Base-by-base conservation (phyloP, 352 stramenopile species). In the Phytophthora pluvialis region DNA sequence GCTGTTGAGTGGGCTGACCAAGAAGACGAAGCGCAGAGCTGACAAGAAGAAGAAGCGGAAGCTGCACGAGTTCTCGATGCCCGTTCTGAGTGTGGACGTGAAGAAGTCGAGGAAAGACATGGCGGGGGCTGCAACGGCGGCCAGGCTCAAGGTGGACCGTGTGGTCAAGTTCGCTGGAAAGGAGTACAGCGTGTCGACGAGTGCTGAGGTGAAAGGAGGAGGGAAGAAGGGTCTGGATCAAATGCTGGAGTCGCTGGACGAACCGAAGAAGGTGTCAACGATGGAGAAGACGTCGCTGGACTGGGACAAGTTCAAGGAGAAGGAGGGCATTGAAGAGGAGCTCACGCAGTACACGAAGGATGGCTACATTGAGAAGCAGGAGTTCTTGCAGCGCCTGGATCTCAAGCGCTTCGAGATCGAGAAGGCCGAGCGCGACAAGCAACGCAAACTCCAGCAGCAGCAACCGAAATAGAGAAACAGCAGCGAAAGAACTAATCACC, bases 241-340 rank as follows among this genome's bases (percentile, higher is more conserved):
- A 49, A 80, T 98, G 26, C 60, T 99, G 35, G 80, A 80, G 32
- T 77, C 93, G 26, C 61, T 99, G 31, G 86, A 96, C 39, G 87
- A 81, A 15, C 92, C 92, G 0, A 91, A 96, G 72, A 98, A 97
- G 67, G 78, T 98, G 6, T 97, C 91, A 9, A 98, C 95, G 5
- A 96, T 98, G 56, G 91, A 97, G 77, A 99, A 99, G 72, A 96
- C 95, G 35, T 96, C 82, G 31, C 72, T 97, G 13, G 96, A 99
- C 73, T 99, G 96, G 96, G 93, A 98, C 72, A 84, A 88, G 21
- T 99, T 98, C 80, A 99, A 99, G 70, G 79, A 95, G 36, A 76
- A 94, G 32, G 80, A 97, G 50, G 89, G 89, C 40, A 88, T 98
- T 49, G 88, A 97, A 43, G 94, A 98, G 48, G 91, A 98, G 58